phyloP scores from a whole-genome alignment of 345 rosid genomes.

The Aurinia saxatilis region DNA sequence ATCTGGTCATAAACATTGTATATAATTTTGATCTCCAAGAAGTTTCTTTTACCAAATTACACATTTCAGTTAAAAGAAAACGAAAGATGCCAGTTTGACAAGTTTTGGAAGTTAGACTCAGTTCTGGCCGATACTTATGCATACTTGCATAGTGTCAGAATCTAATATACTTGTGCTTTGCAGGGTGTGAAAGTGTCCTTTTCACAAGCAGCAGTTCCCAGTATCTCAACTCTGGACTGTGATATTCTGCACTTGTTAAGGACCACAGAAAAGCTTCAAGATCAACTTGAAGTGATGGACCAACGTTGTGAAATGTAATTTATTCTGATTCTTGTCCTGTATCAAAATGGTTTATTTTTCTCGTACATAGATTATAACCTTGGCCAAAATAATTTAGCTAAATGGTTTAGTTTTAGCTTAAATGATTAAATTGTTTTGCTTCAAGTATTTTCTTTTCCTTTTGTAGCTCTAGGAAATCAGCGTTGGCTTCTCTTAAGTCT shows the following conservation, averaged over 20 bases:
- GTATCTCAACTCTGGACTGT: slow-evolving; percentile 53
- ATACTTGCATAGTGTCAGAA: background rate
- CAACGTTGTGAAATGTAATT: slow-evolving; percentile 58
- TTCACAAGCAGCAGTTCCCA: slow-evolving; percentile 41
- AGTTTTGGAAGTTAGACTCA: background rate
- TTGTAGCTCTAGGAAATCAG: slow-evolving; percentile 62
- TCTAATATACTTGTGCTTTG: slow-evolving; percentile 2
- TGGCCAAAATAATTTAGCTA: background rate
- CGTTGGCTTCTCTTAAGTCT: slow-evolving; percentile 53
- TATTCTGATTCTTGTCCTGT: slow-evolving; percentile 4
- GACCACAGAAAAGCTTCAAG: slow-evolving; percentile 80
- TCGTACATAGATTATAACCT: background rate
- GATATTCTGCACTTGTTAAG: slow-evolving; percentile 70
- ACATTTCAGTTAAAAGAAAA: background rate
- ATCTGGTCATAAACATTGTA: background rate
- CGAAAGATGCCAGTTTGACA: background rate
- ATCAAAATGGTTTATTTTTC: background rate
- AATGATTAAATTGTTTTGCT: background rate
- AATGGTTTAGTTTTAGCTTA: background rate
- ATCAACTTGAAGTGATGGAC: slow-evolving; percentile 63
- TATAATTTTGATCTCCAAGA: background rate
- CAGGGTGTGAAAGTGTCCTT: slow-evolving; percentile 87
- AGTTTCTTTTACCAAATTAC: background rate
- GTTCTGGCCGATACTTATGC: background rate
- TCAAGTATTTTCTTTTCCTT: background rate